Evolutionary conservation across 148 eudicot species (phyloP), one percentile per base, ranked within the genome.

Genomic region (Hydrangea macrophylla): DNA sequence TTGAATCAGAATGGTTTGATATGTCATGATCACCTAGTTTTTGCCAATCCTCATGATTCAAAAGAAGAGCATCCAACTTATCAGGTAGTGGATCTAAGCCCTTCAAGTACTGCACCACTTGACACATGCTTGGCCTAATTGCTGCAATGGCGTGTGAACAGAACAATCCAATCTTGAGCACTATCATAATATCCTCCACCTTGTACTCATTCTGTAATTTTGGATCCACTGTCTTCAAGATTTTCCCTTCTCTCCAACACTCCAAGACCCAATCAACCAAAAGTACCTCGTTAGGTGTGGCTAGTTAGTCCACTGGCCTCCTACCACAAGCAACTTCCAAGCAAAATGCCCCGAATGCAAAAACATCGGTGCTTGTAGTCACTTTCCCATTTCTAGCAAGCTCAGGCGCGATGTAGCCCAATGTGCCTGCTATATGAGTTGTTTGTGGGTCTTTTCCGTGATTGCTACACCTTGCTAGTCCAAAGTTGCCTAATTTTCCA

Each of bases 291-390:
- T 27, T 32, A 26, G 31, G 7, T 28, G 4, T 5, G 4, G 32
- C 59, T 27, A 31, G 59, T 11, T 3, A 18, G 13, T 55, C n/a
- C 32, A 55, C 32, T 5, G n/a, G 59, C 18, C 32, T 26, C 32
- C 59, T 55, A 25, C 59, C 59, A 13, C 59, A 55, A 26, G 59
- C 59, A 11, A 55, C 59, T n/a, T 55, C 59, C 32, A 25, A 26
- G n/a, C 32, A 55, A 26, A 55, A 55, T 27, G 32, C 31, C 12
- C 59, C 59, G 13, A 55, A 55, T 11, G 59, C 32, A 26, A 25
- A 55, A 12, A 55, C 59, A 55, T 55, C 59, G 6, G 32, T 55
- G 59, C 59, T 27, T 2, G 59, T 55, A 17, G 32, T 55, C 12
- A 32, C n/a, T 32, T 55, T 55, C n/a, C 32, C 59, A 26, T 10